Base-by-base conservation (phyloP, 495 filamentous ascomycete species). In the Bacidia gigantensis region DNA sequence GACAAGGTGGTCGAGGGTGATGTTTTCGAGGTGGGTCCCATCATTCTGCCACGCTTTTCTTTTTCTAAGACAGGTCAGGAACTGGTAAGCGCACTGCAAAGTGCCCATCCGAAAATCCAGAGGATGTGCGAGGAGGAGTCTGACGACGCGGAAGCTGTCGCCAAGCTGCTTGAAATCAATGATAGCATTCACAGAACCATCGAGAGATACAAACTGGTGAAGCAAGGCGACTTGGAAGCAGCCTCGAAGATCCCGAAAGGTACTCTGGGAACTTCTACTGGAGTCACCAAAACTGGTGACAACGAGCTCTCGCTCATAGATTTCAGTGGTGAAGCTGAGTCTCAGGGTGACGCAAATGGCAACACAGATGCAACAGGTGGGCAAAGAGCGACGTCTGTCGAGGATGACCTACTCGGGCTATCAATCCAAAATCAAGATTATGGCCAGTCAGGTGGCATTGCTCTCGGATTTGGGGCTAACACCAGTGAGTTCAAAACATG, bases 81-180 rank as follows among this genome's bases (percentile, higher is more conserved):
- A 70, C 79, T 98, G 47, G 88, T 88, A n/a, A 84, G 81, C 60
- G 81, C 92, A 3, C 71, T 98, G 26, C 86, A 86, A 64, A 95
- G 86, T 58, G 93, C 92, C 11, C 93, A 97, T 50, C 93, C 92
- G 0, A 97, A 98, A 70, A 98, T 97, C 51, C 89, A 95, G 61
- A 95, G 83, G 69, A 98, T 98, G 89, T 95, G 93, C 63, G 93
- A 98, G 63, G 92, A 97, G 61, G 92, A 98, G 62, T 95, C 87
- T 12, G 92, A 97, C 39, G 92, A 98, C 62, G 78, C 86, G 45
- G 93, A 96, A 67, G 92, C 92, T 14, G 92, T 98, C 10, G 84
- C 86, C 42, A 96, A 97, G 69, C 69, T 98, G 23, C 72, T 97
- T 38, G 88, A 98, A 65, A 95, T 98, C 56, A 97, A 97, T 62